A percentile compares a stretch with the other conserved stretches of the same genome.
phyloP scores from a whole-genome alignment of 163 green algal genomes.

The Scenedesmus sp. region DNA sequence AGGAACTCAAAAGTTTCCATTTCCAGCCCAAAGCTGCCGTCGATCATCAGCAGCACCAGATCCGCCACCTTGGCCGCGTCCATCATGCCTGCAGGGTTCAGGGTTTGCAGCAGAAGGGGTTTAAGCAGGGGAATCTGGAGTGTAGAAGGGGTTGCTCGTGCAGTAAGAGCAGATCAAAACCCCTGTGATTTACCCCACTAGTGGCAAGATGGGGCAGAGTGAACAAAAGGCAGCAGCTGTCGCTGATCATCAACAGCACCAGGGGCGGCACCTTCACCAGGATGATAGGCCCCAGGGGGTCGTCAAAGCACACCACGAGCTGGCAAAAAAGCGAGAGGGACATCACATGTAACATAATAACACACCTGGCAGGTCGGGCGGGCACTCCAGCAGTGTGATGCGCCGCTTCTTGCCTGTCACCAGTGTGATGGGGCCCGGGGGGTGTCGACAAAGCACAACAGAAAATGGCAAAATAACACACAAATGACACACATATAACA shows the following conservation, averaged over 20 bases:
- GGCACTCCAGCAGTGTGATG: slow-evolving; percentile 96
- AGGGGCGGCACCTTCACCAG: slow-evolving; percentile 94
- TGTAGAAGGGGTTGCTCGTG: not conserved
- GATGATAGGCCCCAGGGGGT: too few species aligned
- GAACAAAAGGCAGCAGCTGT: slow-evolving; percentile 60
- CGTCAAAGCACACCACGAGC: not conserved
- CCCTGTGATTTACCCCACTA: too few species aligned
- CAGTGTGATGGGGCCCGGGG: slow-evolving; percentile 79
- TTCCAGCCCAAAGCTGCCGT: slow-evolving; percentile 98
- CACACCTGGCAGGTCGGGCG: slow-evolving; percentile 81
- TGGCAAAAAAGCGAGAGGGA: not conserved
- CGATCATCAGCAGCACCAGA: slow-evolving; percentile 97
- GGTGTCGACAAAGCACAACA: not conserved
- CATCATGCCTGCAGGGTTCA: slow-evolving; percentile 78
- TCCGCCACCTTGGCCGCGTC: slow-evolving; percentile 98
- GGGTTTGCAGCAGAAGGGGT: not conserved
- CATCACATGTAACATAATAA: not conserved
- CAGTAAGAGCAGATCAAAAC: not conserved
- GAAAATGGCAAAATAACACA: not conserved
- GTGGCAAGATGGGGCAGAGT: too few species aligned
- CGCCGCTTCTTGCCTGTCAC: slow-evolving; percentile 94
- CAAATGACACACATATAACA: not conserved
- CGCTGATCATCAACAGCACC: slow-evolving; percentile 97
- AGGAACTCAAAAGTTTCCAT: slow-evolving; percentile 99
- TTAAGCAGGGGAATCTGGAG: not conserved